Evolutionary conservation across 2,329 filamentous ascomycete species (phyloP).

Genomic region (Neospermospora avenae): DNA sequence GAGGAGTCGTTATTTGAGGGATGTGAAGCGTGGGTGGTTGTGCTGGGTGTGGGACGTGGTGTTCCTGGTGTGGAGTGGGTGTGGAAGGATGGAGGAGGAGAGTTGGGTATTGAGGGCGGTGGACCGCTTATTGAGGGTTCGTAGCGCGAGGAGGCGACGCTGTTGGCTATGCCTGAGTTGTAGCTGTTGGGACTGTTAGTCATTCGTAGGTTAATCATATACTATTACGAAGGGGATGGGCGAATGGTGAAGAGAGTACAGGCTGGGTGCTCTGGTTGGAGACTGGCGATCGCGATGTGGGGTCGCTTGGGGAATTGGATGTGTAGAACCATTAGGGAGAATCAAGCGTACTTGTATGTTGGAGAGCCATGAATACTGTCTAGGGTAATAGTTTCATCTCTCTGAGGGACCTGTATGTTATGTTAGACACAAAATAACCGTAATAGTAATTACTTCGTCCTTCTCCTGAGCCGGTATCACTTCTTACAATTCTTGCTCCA

Average conservation of each 20-base stretch:
- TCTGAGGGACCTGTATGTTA: constrained; percentile 24
- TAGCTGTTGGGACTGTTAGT: constrained; percentile 20
- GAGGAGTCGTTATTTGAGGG: neutral
- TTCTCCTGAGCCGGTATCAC: neutral
- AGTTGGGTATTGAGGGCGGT: constrained; percentile 25
- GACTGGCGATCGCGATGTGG: neutral
- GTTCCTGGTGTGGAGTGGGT: constrained; percentile 23
- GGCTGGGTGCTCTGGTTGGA: neutral
- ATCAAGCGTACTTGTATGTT: constrained; percentile 1
- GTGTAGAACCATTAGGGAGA: neutral
- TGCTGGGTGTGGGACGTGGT: constrained; percentile 23
- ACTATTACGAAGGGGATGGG: neutral
- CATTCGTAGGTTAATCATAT: neutral
- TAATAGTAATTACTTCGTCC: neutral
- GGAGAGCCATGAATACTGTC: constrained; percentile 22
- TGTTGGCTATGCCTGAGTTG: constrained; percentile 27
- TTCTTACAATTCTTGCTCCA: neutral
- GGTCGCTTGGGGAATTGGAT: neutral
- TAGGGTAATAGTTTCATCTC: constrained; percentile 24
- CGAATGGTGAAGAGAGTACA: neutral
- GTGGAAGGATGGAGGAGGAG: constrained; percentile 30
- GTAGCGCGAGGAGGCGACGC: constrained; percentile 19
- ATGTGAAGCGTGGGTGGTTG: constrained; percentile 10
- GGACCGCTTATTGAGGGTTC: constrained; percentile 14
- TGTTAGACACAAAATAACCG: neutral